Evolutionary conservation across 2,329 filamentous ascomycete genomes (phyloP).

Genomic region (Monosporascus ibericus): DNA sequence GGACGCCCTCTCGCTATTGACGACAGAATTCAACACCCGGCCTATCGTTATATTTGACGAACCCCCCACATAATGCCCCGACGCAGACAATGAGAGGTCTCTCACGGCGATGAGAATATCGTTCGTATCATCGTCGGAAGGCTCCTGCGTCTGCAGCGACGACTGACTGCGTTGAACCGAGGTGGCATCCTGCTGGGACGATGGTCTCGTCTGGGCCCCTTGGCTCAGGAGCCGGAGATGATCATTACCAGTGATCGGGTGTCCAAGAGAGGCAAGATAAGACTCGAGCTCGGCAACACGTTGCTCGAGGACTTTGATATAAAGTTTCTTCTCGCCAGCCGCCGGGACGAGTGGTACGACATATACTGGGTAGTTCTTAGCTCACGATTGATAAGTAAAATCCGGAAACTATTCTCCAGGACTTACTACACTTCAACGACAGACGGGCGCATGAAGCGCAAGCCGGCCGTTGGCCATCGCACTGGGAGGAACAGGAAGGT

Average conservation of each 20-base stretch:
- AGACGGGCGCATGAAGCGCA: slow-evolving; percentile 23
- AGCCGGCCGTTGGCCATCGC: slow-evolving; percentile 22
- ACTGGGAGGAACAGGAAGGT: slow-evolving; percentile 11
- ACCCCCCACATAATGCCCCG: slow-evolving; percentile 23
- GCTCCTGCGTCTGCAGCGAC: slow-evolving; percentile 7
- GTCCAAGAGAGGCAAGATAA: slow-evolving; percentile 18
- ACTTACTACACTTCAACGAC: slow-evolving; percentile 23
- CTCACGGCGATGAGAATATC: slow-evolving; percentile 23
- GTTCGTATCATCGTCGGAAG: slow-evolving; percentile 21
- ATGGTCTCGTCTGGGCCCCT: slow-evolving; percentile 5
- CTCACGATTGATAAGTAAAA: not conserved
- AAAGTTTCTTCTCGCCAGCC: slow-evolving; percentile 24
- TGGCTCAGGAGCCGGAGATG: slow-evolving; percentile 14
- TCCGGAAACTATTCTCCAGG: not conserved
- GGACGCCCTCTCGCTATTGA: slow-evolving; percentile 19
- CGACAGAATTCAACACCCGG: slow-evolving; percentile 24
- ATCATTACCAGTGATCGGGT: slow-evolving; percentile 13
- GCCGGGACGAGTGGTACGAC: slow-evolving; percentile 24
- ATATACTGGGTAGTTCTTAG: slow-evolving; percentile 14
- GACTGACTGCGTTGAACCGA: slow-evolving; percentile 2
- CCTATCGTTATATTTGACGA: slow-evolving; percentile 26
- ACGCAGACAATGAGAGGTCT: slow-evolving; percentile 23
- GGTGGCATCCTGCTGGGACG: slow-evolving; percentile 9
- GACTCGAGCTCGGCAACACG: slow-evolving; percentile 22
- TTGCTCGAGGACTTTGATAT: slow-evolving; percentile 24